phyloP scores from a whole-genome alignment of 2,329 filamentous ascomycete genomes.

The Colletotrichum melonis region DNA sequence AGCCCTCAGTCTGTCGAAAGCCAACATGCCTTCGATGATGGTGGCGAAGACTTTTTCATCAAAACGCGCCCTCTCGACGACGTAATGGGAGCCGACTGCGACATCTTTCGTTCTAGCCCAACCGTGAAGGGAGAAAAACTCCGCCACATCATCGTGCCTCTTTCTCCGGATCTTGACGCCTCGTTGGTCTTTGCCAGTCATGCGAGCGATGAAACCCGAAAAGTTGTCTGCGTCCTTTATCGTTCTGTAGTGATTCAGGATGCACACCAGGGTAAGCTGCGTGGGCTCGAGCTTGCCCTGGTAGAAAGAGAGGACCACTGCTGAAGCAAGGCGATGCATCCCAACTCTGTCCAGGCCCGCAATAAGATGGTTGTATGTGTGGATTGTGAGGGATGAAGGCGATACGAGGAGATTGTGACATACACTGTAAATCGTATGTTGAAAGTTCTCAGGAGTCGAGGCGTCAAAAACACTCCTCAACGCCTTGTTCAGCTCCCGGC shows the following conservation, averaged over 20 bases:
- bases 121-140: conserved; percentile 39
- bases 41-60: conserved; percentile 54
- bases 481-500: conserved; percentile 17
- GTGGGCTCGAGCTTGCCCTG: conserved; percentile 58
- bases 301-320: conserved; percentile 64
- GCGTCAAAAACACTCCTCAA: conserved; percentile 19
- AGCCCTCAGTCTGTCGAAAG: conserved; percentile 57
- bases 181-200: conserved; percentile 55
- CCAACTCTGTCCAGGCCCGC: conserved; percentile 69
- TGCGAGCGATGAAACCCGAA: conserved; percentile 55
- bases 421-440: conserved; percentile 53
- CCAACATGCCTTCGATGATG: conserved; percentile 60
- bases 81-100: conserved; percentile 46
- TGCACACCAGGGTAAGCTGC: conserved; percentile 58
- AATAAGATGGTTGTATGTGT: conserved; percentile 79
- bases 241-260: conserved; percentile 62
- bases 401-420: conserved; percentile 76
- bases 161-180: conserved; percentile 54
- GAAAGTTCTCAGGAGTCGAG: neutral
- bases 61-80: conserved; percentile 54
- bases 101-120: conserved; percentile 43
- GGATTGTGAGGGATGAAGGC: conserved; percentile 69
- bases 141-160: conserved; percentile 45
- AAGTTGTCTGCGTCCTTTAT: conserved; percentile 55
- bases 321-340: conserved; percentile 61